Percentiles rank a stretch among this genome's conserved stretches.
Evolutionary conservation across 805 yeast genomes (phyloP).

Genomic region (Brettanomyces nanus): DNA sequence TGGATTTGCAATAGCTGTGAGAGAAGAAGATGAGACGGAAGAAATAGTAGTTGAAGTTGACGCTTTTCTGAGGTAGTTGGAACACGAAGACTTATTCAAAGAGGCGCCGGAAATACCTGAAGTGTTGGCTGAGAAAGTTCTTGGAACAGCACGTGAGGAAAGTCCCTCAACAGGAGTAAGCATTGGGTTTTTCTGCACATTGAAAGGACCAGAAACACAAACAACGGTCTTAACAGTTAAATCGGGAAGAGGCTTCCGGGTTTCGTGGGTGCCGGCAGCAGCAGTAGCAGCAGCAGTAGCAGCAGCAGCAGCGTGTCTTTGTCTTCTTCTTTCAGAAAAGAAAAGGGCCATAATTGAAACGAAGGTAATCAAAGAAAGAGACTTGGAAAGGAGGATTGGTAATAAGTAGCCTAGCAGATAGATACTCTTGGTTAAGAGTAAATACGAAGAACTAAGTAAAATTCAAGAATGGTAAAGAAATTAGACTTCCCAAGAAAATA

Average conservation of each 20-base stretch:
- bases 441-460: no score
- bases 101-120: neutral
- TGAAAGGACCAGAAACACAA: slow-evolving; percentile 12
- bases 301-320: neutral
- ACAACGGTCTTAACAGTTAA: slow-evolving; percentile 1
- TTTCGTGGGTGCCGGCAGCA: neutral
- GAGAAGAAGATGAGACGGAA: neutral
- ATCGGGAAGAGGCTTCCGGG: slow-evolving; percentile 1
- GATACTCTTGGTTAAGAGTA: no score
- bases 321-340: neutral
- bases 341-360: slow-evolving; percentile 1
- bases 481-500: no score
- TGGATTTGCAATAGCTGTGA: neutral
- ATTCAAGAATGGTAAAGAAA: no score
- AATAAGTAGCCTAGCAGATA: no score
- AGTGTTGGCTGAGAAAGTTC: no score
- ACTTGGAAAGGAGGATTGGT: no score
- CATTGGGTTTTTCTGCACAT: slow-evolving; percentile 11
- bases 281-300: neutral
- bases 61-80: neutral
- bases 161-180: slow-evolving; percentile 4
- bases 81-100: neutral
- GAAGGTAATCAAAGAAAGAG: no score
- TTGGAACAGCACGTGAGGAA: no score
- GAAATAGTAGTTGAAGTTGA: neutral